Conservation (phyloP, 2,329 filamentous ascomycete species). For the Arthrinium puccinioides region DNA sequence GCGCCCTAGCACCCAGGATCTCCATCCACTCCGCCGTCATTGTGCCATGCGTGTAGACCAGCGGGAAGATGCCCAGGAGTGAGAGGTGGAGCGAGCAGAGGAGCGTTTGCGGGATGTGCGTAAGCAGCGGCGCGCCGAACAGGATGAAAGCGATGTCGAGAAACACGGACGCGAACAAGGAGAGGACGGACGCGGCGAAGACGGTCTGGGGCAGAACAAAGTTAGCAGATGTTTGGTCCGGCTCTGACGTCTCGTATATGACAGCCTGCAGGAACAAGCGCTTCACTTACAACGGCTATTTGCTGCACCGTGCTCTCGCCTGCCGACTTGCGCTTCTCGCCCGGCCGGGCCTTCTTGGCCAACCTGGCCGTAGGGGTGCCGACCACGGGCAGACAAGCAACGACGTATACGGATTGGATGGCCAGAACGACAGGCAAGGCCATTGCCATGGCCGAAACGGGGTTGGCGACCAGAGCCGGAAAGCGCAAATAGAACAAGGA, state of each 20-base stretch:
- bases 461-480: slow-evolving; percentile 59
- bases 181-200: slow-evolving; percentile 59
- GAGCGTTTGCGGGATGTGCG: slow-evolving; percentile 69
- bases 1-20: slow-evolving; percentile 58
- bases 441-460: slow-evolving; percentile 54
- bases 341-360: slow-evolving; percentile 43
- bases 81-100: slow-evolving; percentile 78
- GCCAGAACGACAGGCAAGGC: slow-evolving; percentile 55
- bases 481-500: slow-evolving; percentile 59
- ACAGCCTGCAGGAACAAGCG: too few relatives aligned
- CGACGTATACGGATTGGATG: slow-evolving; percentile 57
- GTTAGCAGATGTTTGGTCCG: too few relatives aligned
- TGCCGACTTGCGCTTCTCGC: slow-evolving; percentile 44
- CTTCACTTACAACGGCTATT: too few relatives aligned
- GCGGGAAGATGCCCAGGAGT: slow-evolving; percentile 67
- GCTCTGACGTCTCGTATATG: too few relatives aligned
- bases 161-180: slow-evolving; percentile 18
- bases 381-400: slow-evolving; percentile 57
- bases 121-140: slow-evolving; percentile 85
- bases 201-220: slow-evolving; percentile 51
- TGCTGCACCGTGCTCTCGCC: slow-evolving; percentile 29
- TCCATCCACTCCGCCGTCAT: slow-evolving; percentile 64
- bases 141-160: slow-evolving; percentile 65
- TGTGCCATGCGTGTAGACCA: slow-evolving; percentile 82
- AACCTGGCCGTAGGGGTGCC: slow-evolving; percentile 34